Conservation (phyloP, 108 stramenopile genomes). For the Cyclotella atomus region DNA sequence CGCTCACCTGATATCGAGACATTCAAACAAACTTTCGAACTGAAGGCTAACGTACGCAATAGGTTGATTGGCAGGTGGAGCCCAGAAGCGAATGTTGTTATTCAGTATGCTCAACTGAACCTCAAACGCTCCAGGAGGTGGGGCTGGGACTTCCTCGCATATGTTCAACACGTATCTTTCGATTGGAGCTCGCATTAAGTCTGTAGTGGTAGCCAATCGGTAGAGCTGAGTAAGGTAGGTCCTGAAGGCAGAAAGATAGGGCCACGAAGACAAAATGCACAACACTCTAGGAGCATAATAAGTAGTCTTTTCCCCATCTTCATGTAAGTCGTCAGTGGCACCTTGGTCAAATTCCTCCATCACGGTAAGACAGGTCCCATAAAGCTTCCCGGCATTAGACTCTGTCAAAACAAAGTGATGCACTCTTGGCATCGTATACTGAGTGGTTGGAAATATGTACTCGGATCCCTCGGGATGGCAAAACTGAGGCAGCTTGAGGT, state of each 20-base stretch:
- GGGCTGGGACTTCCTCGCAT: constrained; percentile 94
- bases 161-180: constrained; percentile 96
- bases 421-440: constrained; percentile 76
- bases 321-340: constrained; percentile 19
- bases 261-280: constrained; percentile 93
- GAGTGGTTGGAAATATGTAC: constrained; percentile 53
- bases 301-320: constrained; percentile 10
- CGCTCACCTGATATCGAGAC: constrained; percentile 28
- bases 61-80: constrained; percentile 93
- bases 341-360: constrained; percentile 73
- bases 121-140: constrained; percentile 93
- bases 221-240: constrained; percentile 93
- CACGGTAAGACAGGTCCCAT: constrained; percentile 86
- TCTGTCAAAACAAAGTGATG: constrained; percentile 89
- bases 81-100: constrained; percentile 85
- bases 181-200: constrained; percentile 90
- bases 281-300: constrained; percentile 89
- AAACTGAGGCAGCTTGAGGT: constrained; percentile 85
- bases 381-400: constrained; percentile 80
- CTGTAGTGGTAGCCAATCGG: constrained; percentile 86
- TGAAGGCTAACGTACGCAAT: constrained; percentile 94
- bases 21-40: constrained; percentile 90
- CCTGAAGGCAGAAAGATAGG: constrained; percentile 90
- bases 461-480: constrained; percentile 75
- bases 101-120: constrained; percentile 81